Conservation (phyloP, 192 early-diverging fungal genomes). For the Chytriomyces hyalinus region DNA sequence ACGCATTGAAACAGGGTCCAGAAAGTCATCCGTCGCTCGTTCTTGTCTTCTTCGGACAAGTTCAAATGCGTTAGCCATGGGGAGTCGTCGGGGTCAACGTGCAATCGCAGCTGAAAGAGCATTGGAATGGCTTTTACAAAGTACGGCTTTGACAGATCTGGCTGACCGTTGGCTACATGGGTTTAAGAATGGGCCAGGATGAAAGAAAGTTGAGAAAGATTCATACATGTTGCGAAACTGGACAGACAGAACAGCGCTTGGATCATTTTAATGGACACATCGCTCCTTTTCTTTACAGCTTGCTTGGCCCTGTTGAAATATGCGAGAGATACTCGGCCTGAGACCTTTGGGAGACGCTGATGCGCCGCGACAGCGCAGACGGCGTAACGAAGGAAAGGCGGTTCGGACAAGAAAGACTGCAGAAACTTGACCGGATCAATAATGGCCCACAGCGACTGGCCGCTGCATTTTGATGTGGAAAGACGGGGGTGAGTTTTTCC, state of each 20-base stretch:
- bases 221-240: background rate
- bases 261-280: background rate
- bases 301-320: conserved; percentile 17
- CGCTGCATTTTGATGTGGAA: background rate
- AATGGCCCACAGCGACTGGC: background rate
- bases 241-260: conserved; percentile 7
- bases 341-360: background rate
- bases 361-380: conserved; percentile 19
- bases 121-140: background rate
- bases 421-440: conserved; percentile 1
- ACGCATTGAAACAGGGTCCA: background rate
- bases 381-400: background rate
- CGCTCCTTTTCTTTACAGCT: background rate
- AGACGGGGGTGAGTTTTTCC: background rate
- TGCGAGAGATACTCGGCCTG: background rate
- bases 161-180: background rate
- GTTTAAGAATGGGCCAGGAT: no score
- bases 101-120: background rate
- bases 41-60: conserved; percentile 6
- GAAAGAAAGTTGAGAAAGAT: background rate
- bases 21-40: background rate
- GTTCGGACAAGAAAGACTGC: conserved; percentile 10
- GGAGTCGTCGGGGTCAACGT: conserved; percentile 15
- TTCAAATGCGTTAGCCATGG: conserved; percentile 8
- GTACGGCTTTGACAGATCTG: background rate